A percentile compares a stretch with the other conserved stretches of the same genome.
These are phyloP conservation scores for Panellus pusillus DNA, from an alignment of 768 basidiomycete species.

Conservation along the genomic window DNA sequence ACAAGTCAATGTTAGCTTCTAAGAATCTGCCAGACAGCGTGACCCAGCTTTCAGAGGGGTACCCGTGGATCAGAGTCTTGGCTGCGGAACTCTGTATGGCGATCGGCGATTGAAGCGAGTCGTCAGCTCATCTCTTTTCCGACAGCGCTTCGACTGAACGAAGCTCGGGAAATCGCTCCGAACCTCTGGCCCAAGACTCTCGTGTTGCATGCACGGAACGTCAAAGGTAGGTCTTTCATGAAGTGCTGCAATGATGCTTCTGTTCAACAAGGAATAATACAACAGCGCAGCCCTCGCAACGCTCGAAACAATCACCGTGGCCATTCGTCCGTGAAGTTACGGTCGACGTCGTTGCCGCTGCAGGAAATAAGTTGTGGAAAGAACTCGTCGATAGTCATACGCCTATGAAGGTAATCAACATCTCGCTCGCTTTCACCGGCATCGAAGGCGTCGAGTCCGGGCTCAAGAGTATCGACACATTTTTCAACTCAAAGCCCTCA, in stretches of 20 bases:
- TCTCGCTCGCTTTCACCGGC: conserved; percentile 75
- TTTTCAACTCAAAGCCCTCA: conserved; percentile 50
- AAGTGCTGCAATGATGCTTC: neutral
- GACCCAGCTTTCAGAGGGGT: conserved; percentile 69
- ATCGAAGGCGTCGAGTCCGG: conserved; percentile 75
- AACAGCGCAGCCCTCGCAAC: conserved; percentile 61
- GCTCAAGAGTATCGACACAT: conserved; percentile 86
- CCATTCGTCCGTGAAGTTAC: conserved; percentile 76
- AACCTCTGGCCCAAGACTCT: conserved; percentile 93
- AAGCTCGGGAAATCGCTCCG: conserved; percentile 70
- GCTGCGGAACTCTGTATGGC: conserved; percentile 69
- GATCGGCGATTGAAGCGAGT: no score
- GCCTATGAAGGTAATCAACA: conserved; percentile 66
- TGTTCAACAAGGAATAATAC: neutral
- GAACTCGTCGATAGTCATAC: conserved; percentile 73
- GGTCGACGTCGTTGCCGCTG: conserved; percentile 72
- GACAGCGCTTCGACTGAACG: conserved; percentile 70
- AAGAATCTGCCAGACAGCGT: conserved; percentile 88
- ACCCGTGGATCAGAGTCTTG: conserved; percentile 89
- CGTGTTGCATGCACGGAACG: conserved; percentile 70
- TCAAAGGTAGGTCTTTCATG: conserved; percentile 41
- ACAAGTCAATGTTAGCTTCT: conserved; percentile 95
- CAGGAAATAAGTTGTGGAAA: conserved; percentile 83
- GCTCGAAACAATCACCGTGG: conserved; percentile 85
- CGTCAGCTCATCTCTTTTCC: no score